These are phyloP conservation scores for Hyaloscypha hepaticicola DNA, from an alignment of 495 filamentous ascomycete genomes.

Conservation along the genomic window DNA sequence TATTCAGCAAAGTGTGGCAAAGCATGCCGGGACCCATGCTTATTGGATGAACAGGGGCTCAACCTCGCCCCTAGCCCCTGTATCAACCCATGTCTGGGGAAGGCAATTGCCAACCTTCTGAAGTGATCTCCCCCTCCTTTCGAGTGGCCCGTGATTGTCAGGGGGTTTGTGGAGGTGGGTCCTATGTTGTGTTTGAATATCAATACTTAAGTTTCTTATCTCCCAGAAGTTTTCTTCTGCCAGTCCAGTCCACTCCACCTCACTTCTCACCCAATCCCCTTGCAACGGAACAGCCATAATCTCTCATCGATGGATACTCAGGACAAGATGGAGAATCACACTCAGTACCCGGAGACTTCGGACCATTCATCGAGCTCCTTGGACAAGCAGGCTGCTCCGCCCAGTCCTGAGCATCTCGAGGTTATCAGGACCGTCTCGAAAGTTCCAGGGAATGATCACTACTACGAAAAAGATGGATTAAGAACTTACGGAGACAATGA, in stretches of 20 bases:
- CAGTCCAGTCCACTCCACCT: background rate
- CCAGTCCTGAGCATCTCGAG: conserved; percentile 9
- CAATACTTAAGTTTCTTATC: conserved; percentile 1
- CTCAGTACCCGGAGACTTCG: background rate
- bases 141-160: background rate
- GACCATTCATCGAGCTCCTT: conserved; percentile 10
- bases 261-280: background rate
- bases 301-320: background rate
- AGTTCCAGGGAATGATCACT: conserved; percentile 41
- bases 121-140: background rate
- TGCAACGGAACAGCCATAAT: background rate
- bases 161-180: background rate
- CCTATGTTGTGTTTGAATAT: background rate
- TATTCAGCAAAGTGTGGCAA: background rate
- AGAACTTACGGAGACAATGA: conserved; percentile 49
- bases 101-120: background rate
- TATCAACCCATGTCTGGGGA: background rate
- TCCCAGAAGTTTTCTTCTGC: background rate
- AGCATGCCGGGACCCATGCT: background rate
- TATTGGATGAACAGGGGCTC: background rate
- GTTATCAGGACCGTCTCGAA: conserved; percentile 16
- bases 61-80: background rate
- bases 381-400: conserved; percentile 1
- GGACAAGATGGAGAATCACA: background rate
- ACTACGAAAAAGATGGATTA: conserved; percentile 51